Percentiles rank a stretch among this genome's conserved stretches.
Evolutionary conservation across 768 basidiomycete species (phyloP).

Genomic region (Boletus fagicola): DNA sequence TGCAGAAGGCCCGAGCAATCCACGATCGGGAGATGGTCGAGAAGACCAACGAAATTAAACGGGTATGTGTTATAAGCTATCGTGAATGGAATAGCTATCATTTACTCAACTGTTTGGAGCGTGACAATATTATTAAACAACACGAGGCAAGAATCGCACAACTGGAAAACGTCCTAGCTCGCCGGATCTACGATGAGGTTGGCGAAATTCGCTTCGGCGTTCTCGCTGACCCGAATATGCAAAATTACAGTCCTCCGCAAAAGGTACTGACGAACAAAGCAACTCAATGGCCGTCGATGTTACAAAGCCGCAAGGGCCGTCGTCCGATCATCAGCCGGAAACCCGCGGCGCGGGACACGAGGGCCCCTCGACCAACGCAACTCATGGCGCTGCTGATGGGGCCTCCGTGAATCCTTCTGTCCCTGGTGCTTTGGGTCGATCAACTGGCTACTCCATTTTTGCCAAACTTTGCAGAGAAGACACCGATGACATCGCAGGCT

Average conservation of each 20-base stretch:
- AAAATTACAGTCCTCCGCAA: conserved; percentile 16
- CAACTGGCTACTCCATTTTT: conserved; percentile 22
- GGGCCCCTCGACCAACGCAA: conserved; percentile 8
- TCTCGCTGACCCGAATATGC: conserved; percentile 14
- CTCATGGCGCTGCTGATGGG: conserved; percentile 6
- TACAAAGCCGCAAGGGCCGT: conserved; percentile 9
- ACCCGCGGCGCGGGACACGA: conserved; percentile 19
- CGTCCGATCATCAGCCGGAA: conserved; percentile 17
- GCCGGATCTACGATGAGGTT: conserved; percentile 39
- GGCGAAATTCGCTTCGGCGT: conserved; percentile 13
- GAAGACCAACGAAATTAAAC: conserved; percentile 56
- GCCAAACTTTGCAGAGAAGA: conserved; percentile 27
- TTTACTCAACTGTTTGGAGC: conserved; percentile 33
- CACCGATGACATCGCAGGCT: conserved; percentile 27
- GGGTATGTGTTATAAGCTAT: conserved; percentile 35
- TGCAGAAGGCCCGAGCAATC: conserved; percentile 43
- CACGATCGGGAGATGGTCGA: conserved; percentile 53
- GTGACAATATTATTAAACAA: conserved; percentile 45
- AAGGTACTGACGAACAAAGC: conserved; percentile 12
- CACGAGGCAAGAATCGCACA: conserved; percentile 44
- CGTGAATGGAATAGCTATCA: conserved; percentile 6
- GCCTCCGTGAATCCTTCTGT: conserved; percentile 9
- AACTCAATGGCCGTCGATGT: conserved; percentile 11
- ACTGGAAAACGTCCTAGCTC: conserved; percentile 47
- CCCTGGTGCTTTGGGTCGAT: conserved; percentile 21